These are phyloP conservation scores for Apodospora peruviana DNA, from an alignment of 495 filamentous ascomycete genomes.

Conservation along the genomic window DNA sequence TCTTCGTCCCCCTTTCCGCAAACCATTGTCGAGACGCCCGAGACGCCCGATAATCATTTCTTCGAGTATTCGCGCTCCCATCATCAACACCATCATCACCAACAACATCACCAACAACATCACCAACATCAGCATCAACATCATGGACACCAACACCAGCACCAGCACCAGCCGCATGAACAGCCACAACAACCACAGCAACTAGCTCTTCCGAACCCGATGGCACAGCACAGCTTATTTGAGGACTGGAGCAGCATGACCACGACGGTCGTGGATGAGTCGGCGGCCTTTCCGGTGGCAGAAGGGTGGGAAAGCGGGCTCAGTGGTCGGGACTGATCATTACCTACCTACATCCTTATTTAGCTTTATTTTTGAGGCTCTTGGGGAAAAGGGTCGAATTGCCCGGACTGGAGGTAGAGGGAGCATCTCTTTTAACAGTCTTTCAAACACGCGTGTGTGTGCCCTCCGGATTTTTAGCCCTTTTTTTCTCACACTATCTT, in stretches of 20 bases:
- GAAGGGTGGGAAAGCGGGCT: conserved; percentile 12
- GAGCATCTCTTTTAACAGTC: too few relatives aligned
- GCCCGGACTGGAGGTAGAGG: too few relatives aligned
- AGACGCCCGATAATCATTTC: conserved; percentile 1
- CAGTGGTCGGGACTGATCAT: not conserved
- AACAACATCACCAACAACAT: conserved; percentile 33
- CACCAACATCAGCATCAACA: conserved; percentile 27
- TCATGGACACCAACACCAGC: conserved; percentile 8
- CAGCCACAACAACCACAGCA: conserved; percentile 7
- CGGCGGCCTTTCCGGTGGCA: conserved; percentile 5
- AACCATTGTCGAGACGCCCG: conserved; percentile 7
- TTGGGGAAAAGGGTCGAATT: not conserved
- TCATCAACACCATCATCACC: conserved; percentile 4
- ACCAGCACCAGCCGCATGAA: conserved; percentile 1
- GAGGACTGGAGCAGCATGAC: conserved; percentile 28
- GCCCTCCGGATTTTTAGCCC: too few relatives aligned
- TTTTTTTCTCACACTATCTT: too few relatives aligned
- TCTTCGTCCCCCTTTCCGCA: conserved; percentile 2
- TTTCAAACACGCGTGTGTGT: too few relatives aligned
- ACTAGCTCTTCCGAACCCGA: not conserved
- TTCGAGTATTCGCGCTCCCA: conserved; percentile 1
- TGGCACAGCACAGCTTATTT: conserved; percentile 8
- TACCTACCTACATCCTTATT: too few relatives aligned
- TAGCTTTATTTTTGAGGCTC: not conserved
- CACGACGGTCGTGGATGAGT: conserved; percentile 22